Percentiles rank a stretch among this genome's conserved stretches.
Evolutionary conservation across 2,329 filamentous ascomycete species (phyloP).

Genomic region (Cladosporium sp.): DNA sequence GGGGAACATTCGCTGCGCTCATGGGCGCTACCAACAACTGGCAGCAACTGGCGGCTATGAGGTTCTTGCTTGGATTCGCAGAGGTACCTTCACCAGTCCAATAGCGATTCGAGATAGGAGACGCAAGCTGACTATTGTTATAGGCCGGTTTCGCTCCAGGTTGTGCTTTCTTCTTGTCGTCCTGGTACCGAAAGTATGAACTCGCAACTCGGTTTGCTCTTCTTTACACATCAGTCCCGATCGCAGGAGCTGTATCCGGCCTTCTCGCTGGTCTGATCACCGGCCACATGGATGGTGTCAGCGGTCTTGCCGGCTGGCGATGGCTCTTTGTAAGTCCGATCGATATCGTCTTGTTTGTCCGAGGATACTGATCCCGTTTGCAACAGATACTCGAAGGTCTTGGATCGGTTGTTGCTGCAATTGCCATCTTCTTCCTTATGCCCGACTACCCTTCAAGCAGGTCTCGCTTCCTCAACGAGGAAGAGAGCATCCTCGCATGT

Average conservation of each 20-base stretch:
- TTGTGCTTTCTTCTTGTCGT: constrained; percentile 71
- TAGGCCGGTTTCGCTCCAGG: constrained; percentile 58
- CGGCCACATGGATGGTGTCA: constrained; percentile 60
- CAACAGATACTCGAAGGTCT: constrained; percentile 17
- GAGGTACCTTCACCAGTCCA: constrained; percentile 33
- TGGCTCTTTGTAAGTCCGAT: constrained; percentile 44
- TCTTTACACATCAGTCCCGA: constrained; percentile 54
- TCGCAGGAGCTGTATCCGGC: constrained; percentile 55
- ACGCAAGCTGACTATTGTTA: constrained; percentile 48
- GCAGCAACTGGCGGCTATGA: constrained; percentile 55
- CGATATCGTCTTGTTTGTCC: not conserved
- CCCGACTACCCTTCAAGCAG: constrained; percentile 15
- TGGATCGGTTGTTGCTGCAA: not conserved
- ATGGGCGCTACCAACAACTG: constrained; percentile 64
- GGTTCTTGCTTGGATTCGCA: constrained; percentile 60
- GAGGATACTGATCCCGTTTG: not conserved
- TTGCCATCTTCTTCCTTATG: constrained; percentile 12
- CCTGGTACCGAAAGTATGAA: constrained; percentile 44
- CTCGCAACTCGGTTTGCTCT: constrained; percentile 51
- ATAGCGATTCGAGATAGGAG: not conserved
- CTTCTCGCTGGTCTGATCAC: constrained; percentile 64
- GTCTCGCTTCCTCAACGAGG: constrained; percentile 8
- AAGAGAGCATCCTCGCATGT: constrained; percentile 34
- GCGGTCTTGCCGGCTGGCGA: constrained; percentile 61
- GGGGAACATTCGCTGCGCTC: constrained; percentile 63